These are phyloP conservation scores for Rubus parviflorus DNA, from an alignment of 306 rosid species.

Conservation along the genomic window DNA sequence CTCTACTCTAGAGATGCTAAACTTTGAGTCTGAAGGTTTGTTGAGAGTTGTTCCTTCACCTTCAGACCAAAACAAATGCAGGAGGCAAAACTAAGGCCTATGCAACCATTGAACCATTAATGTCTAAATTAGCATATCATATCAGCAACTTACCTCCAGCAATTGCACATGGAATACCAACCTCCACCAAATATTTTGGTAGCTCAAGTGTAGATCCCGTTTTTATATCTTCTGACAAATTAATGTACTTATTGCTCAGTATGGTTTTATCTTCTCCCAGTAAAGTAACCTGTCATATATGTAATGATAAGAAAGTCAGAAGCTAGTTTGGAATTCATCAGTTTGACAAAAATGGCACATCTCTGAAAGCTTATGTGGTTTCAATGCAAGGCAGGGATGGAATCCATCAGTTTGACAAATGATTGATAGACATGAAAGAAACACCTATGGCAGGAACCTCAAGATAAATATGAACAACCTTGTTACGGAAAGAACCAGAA, in stretches of 20 bases:
- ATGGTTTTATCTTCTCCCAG: slow-evolving; percentile 30
- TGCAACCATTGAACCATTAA: slow-evolving; percentile 9
- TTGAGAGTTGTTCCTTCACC: slow-evolving; percentile 44
- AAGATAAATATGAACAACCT: slow-evolving; percentile 24
- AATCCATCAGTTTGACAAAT: neutral
- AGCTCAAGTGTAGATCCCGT: slow-evolving; percentile 30
- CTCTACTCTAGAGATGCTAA: slow-evolving; percentile 26
- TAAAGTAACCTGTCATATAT: slow-evolving; percentile 32
- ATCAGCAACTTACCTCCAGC: slow-evolving; percentile 24
- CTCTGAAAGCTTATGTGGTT: neutral
- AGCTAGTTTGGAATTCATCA: neutral
- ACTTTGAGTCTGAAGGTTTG: slow-evolving; percentile 38
- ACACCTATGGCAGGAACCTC: neutral
- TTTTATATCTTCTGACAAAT: slow-evolving; percentile 25
- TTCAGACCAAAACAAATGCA: slow-evolving; percentile 33
- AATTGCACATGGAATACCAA: slow-evolving; percentile 20
- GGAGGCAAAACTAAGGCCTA: slow-evolving; percentile 25
- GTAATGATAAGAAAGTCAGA: neutral
- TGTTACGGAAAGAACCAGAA: slow-evolving; percentile 26
- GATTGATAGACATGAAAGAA: neutral
- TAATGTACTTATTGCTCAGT: slow-evolving; percentile 28
- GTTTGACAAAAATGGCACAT: neutral
- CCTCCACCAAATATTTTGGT: slow-evolving; percentile 34
- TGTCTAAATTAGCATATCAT: slow-evolving; percentile 1
- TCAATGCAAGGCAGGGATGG: neutral